These are phyloP conservation scores for Xylona heveae DNA, from an alignment of 495 filamentous ascomycete species.

Conservation along the genomic window DNA sequence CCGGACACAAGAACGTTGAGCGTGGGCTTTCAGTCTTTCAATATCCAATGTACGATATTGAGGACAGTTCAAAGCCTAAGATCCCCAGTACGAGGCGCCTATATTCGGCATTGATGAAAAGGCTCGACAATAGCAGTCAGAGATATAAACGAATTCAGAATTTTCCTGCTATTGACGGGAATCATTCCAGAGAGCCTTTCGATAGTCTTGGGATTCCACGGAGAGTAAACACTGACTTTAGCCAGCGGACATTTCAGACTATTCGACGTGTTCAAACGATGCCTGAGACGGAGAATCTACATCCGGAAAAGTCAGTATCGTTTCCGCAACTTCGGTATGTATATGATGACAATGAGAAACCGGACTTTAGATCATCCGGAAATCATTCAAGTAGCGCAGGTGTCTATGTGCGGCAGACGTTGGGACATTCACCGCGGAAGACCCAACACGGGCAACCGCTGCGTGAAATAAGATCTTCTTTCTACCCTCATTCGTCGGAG, in stretches of 20 bases:
- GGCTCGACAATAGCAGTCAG: slow-evolving; percentile 25
- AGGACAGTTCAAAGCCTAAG: slow-evolving; percentile 5
- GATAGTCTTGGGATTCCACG: neutral
- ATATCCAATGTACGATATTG: slow-evolving; percentile 6
- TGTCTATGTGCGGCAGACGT: too few relatives aligned
- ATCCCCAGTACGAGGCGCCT: slow-evolving; percentile 23
- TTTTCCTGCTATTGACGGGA: slow-evolving; percentile 12
- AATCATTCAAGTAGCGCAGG: too few relatives aligned
- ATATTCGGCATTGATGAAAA: slow-evolving; percentile 54
- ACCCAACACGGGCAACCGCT: neutral
- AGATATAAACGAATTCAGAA: slow-evolving; percentile 12
- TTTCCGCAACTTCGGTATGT: too few relatives aligned
- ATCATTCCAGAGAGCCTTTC: too few relatives aligned
- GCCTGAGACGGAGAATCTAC: too few relatives aligned
- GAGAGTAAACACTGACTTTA: neutral
- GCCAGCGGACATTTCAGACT: slow-evolving; percentile 1
- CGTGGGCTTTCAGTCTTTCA: slow-evolving; percentile 4
- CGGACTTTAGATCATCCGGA: too few relatives aligned
- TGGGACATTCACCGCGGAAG: slow-evolving; percentile 1
- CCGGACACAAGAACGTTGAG: slow-evolving; percentile 1
- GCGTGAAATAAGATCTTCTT: slow-evolving; percentile 7
- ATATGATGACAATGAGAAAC: too few relatives aligned
- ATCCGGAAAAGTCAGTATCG: too few relatives aligned
- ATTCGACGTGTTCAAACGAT: slow-evolving; percentile 3
- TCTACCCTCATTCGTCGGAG: slow-evolving; percentile 22